A percentile compares a stretch with the other conserved stretches of the same genome.
Evolutionary conservation across 129 eudicot genomes (phyloP).

Genomic region (Pseudognaphalium luteoalbum): DNA sequence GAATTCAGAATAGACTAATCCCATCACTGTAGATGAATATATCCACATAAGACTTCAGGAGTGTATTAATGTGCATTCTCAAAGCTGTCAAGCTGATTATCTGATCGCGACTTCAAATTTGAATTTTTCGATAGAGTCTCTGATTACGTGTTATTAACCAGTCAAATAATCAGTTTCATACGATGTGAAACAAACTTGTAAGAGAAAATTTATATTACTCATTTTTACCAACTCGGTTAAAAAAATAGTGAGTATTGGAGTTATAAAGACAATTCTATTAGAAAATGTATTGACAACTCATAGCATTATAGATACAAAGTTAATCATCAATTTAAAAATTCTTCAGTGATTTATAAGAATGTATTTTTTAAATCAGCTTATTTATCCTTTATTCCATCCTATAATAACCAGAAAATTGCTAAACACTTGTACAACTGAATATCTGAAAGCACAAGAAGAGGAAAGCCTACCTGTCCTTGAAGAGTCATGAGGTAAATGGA

Average conservation of each 20-base stretch:
- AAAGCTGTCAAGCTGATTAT: neutral
- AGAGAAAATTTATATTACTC: neutral
- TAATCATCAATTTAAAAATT: neutral
- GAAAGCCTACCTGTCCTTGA: slow-evolving; percentile 84
- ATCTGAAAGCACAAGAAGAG: neutral
- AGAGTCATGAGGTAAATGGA: slow-evolving; percentile 90
- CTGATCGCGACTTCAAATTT: neutral
- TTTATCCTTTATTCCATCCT: neutral
- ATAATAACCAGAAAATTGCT: neutral
- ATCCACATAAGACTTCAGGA: neutral
- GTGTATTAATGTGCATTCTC: neutral
- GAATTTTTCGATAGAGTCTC: neutral
- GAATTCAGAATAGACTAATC: neutral
- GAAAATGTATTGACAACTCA: too few species aligned
- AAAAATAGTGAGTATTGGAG: neutral
- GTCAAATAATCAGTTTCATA: neutral
- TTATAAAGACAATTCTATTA: neutral
- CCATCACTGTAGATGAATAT: neutral
- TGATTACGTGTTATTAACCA: neutral
- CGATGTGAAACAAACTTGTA: neutral
- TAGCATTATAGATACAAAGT: neutral
- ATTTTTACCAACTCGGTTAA: neutral
- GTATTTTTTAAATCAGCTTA: neutral
- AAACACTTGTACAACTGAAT: neutral
- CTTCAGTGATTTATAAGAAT: too few species aligned